phyloP scores from a whole-genome alignment of 73 alveolate genomes.

The Paramecium sonneborni region DNA sequence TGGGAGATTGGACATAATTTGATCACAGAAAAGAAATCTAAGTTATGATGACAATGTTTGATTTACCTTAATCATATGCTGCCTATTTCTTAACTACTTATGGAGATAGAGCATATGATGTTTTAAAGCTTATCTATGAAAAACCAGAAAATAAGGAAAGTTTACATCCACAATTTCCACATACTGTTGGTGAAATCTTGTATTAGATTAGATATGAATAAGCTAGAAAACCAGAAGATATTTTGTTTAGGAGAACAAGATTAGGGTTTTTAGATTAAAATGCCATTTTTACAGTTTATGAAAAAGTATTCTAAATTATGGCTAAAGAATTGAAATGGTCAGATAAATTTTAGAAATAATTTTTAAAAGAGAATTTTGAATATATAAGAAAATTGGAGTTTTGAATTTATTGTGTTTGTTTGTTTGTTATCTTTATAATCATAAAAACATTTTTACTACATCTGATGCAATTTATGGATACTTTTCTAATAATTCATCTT shows the following conservation, averaged over 20 bases:
- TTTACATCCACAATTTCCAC: slow-evolving; percentile 56
- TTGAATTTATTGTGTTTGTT: not conserved
- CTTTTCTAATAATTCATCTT: slow-evolving; percentile 27
- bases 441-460: slow-evolving; percentile 35
- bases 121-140: not conserved
- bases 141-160: slow-evolving; percentile 24
- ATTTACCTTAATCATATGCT: slow-evolving; percentile 47
- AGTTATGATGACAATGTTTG: not conserved
- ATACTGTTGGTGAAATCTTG: slow-evolving; percentile 56
- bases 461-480: slow-evolving; percentile 4
- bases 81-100: slow-evolving; percentile 43
- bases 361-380: not conserved
- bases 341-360: not conserved
- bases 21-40: slow-evolving; percentile 17
- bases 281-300: slow-evolving; percentile 30
- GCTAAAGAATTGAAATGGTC: slow-evolving; percentile 60
- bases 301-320: slow-evolving; percentile 14
- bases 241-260: slow-evolving; percentile 66
- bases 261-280: slow-evolving; percentile 52
- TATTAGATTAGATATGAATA: slow-evolving; percentile 52
- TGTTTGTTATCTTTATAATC: not conserved
- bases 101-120: slow-evolving; percentile 67
- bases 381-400: slow-evolving; percentile 27
- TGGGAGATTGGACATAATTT: slow-evolving; percentile 52
- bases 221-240: slow-evolving; percentile 61